A percentile compares a stretch with the other conserved stretches of the same genome.
phyloP scores from a whole-genome alignment of 139 green algal species.

The Zygnema circumcarinatum region DNA sequence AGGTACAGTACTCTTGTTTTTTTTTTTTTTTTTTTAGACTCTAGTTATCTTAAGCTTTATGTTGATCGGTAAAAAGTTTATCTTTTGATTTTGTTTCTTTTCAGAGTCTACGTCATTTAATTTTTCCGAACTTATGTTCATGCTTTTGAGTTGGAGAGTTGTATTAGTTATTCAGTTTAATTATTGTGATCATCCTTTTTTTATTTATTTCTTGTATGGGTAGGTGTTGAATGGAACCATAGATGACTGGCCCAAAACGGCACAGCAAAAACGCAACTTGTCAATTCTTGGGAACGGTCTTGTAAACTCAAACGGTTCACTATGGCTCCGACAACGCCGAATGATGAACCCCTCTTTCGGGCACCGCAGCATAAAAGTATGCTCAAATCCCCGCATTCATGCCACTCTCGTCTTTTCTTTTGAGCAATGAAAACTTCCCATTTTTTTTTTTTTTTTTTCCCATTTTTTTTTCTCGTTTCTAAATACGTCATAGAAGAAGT shows the following conservation, averaged over 20 bases:
- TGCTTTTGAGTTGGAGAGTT: neutral
- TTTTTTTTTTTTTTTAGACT: neutral
- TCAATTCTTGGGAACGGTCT: slow-evolving; percentile 42
- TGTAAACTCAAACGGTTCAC: slow-evolving; percentile 1
- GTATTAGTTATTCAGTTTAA: no score
- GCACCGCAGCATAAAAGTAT: slow-evolving; percentile 19
- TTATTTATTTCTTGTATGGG: neutral
- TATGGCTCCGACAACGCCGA: slow-evolving; percentile 33
- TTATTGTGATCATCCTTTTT: no score
- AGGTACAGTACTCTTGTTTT: neutral
- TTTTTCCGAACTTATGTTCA: no score
- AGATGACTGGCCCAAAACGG: neutral
- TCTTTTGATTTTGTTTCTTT: no score
- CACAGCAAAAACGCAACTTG: neutral
- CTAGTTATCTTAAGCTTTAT: neutral
- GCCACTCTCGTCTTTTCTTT: no score
- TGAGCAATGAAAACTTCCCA: no score
- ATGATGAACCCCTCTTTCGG: slow-evolving; percentile 39
- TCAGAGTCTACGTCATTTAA: no score
- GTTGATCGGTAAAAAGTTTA: neutral
- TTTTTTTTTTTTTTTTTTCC: no score
- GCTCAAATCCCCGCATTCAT: no score
- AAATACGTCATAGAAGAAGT: no score
- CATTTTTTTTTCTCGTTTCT: no score
- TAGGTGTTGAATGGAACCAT: neutral